phyloP scores from a whole-genome alignment of 306 rosid genomes.

The Medicago arabica region DNA sequence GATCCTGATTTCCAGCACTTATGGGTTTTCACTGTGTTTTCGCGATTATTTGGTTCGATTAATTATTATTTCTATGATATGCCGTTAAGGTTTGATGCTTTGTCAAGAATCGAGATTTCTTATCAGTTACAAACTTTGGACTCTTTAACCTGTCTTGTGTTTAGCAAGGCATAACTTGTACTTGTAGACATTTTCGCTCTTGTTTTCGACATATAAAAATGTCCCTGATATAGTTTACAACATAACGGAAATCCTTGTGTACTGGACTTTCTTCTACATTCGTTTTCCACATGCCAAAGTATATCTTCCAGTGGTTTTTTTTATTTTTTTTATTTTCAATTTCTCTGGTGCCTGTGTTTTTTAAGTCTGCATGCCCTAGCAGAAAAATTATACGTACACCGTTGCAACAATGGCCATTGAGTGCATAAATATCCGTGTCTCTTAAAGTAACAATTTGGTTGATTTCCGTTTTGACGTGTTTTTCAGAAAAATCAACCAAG shows the following conservation, averaged over 20 bases:
- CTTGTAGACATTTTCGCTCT: slow-evolving; percentile 62
- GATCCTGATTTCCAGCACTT: background rate
- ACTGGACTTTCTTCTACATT: slow-evolving; percentile 71
- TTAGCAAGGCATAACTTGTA: no score
- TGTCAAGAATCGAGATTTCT: slow-evolving; percentile 77
- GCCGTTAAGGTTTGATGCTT: slow-evolving; percentile 61
- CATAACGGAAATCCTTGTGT: slow-evolving; percentile 66
- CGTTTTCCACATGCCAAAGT: no score
- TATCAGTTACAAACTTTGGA: slow-evolving; percentile 80
- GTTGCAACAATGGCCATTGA: no score
- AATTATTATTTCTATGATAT: slow-evolving; percentile 69
- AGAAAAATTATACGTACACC: no score
- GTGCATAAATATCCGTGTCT: slow-evolving; percentile 32
- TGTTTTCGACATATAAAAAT: slow-evolving; percentile 47
- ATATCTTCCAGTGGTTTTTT: no score
- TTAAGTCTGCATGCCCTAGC: no score
- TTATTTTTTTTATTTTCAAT: no score
- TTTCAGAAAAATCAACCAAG: slow-evolving; percentile 40
- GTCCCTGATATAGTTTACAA: slow-evolving; percentile 69
- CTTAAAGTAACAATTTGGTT: slow-evolving; percentile 48
- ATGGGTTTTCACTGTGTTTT: background rate
- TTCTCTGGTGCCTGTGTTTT: no score
- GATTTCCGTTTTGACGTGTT: slow-evolving; percentile 56
- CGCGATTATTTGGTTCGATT: no score
- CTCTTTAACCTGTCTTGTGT: no score